Percentiles rank a stretch among this genome's conserved stretches.
Conservation (phyloP, 306 rosid species). For the Cucumis sativus region Cucumber_9930_V3 NC_026657.2:181501-182000, state of each 20-base stretch:
- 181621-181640: neutral
- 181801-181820: conserved; percentile 24
- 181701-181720: neutral
- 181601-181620: neutral
- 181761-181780: neutral
- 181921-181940: neutral
- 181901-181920: too few species aligned
- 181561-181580: neutral
- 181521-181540: neutral
- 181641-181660: too few species aligned
- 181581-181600: neutral
- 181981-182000: neutral
- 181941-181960: neutral
- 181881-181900: too few species aligned
- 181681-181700: neutral
- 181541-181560: neutral
- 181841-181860: conserved; percentile 5
- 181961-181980: neutral
- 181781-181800: neutral
- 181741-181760: neutral
- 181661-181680: neutral
- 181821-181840: conserved; percentile 56
- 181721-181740: conserved; percentile 21
- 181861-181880: neutral
- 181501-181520: neutral